phyloP scores from a whole-genome alignment of 139 green algal species.

The Coelastrella sp. region DNA sequence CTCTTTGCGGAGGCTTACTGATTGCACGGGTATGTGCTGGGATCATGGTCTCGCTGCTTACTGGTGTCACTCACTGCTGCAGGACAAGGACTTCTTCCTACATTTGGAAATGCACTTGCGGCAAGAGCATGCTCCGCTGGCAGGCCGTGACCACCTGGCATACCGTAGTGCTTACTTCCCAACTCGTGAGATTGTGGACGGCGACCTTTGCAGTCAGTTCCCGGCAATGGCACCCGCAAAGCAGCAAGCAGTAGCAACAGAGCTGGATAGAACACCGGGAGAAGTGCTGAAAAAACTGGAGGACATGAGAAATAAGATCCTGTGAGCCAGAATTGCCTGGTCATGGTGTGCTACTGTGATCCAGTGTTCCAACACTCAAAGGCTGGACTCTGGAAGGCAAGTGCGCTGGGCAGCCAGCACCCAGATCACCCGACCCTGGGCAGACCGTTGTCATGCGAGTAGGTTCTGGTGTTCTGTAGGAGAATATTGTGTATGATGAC shows the following conservation, averaged over 20 bases:
- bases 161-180: slow-evolving; percentile 95
- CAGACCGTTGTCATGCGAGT: background rate
- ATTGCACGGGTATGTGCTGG: too few relatives aligned
- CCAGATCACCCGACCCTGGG: background rate
- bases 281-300: slow-evolving; percentile 99
- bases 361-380: too few relatives aligned
- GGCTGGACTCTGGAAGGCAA: background rate
- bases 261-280: slow-evolving; percentile 91
- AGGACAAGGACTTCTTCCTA: slow-evolving; percentile 98
- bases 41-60: background rate
- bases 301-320: slow-evolving; percentile 84
- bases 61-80: slow-evolving; percentile 18
- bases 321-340: background rate
- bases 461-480: background rate
- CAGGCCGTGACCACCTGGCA: slow-evolving; percentile 93
- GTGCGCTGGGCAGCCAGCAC: background rate
- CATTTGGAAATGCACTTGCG: slow-evolving; percentile 99
- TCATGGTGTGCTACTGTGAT: too few relatives aligned
- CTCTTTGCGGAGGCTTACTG: too few relatives aligned
- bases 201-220: slow-evolving; percentile 97
- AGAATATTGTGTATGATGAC: too few relatives aligned
- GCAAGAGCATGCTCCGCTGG: slow-evolving; percentile 91
- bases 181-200: slow-evolving; percentile 94
- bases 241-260: slow-evolving; percentile 88
- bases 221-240: slow-evolving; percentile 73